Evolutionary conservation across 495 filamentous ascomycete species (phyloP), one percentile per base, ranked within the genome.

Genomic region (Evernia prunastri): DNA sequence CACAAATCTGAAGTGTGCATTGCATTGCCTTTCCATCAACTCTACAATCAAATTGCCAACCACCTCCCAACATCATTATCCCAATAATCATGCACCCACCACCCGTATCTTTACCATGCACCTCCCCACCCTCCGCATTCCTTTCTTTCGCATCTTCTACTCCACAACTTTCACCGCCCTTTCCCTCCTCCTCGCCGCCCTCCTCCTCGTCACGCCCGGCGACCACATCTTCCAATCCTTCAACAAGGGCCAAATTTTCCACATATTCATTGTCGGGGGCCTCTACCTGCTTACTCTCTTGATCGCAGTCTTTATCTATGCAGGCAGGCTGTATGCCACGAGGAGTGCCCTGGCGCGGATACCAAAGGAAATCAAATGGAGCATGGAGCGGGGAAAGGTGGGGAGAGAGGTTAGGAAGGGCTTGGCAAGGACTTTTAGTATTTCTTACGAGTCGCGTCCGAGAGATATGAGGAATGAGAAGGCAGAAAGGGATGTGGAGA

Each of bases 281-380:
- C 82, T 82, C 68, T 93, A 95, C 71, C 71, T 95, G 56, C 76
- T 92, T 31, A 92, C 91, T 51, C 82, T 88, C 43, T 51, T 89
- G 29, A 70, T 93, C 59, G 81, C 89, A 33, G 72, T 84, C 43
- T 83, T 96, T 49, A 84, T 97, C 66, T 97, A 97, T 67, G 82
- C 87, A 39, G 84, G 85, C 33, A 81, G 95, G n/a, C 82, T 97
- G n/a, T 97, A 91, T 74, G 89, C 91, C 33, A 92, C 88, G 69
- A 84, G 90, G 43, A 88, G 79, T 40, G 86, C 88, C 17, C 81
- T 98, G 29, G 79, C 85, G 2, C 86, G 82, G 4, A 97, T 98
- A 58, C 95, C 95, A 1, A 92, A 91, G 69, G 75, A 82, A 13
- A 29, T 54, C 51, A 54, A 54, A 58, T 92, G 87, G 82, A 84